Base-by-base conservation (phyloP, 2,329 filamentous ascomycete genomes). In the Periconia sp. region DNA sequence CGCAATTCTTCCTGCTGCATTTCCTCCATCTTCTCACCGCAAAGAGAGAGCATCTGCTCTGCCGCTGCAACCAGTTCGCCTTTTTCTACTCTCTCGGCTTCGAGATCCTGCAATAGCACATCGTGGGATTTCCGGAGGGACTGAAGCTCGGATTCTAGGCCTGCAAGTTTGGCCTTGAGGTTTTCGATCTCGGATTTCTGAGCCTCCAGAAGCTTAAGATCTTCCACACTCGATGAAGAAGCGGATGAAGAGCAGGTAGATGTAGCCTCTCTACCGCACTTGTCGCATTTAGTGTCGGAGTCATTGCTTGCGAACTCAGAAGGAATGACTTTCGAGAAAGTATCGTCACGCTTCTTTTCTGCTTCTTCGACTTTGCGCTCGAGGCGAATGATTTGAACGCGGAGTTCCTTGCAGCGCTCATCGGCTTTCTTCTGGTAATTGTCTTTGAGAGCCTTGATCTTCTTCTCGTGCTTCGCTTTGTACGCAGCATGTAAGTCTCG, bases 381-480 rank as follows among this genome's bases (percentile, higher is more conserved):
- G 9, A 92, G 78, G 30, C 87, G 82, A 32, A 84, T 84, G 30
- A 95, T 78, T 49, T 84, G 84, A 13, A 70, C 68, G 70, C 95
- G 88, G 3, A 96, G 81, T 58, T 92, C 88, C 40, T 82, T 83
- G 43, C 92, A 83, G 63, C 87, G 89, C 78, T 95, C 95, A 71
- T 95, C 90, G 82, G 90, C 94, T 40, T 92, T 85, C 33, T 82
- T 82, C 69, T 96, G 90, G 73, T 97, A 86, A 62, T 80, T 83
- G 59, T 85, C 83, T 66, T 86, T 97, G 53, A 99, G 78, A 4
- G 92, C 92, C 1, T 89, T 83, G 31, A 97, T 92, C 76, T 99
- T 99, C 50, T 86, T 89, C 75, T 97, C 92, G 68, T 99, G 94
- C 74, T 99, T 99, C 65, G 87, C 85, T 75, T 96, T 97, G 80